Conservation (phyloP, 148 eudicot species). For the Fagopyrum homotropicum region DNA sequence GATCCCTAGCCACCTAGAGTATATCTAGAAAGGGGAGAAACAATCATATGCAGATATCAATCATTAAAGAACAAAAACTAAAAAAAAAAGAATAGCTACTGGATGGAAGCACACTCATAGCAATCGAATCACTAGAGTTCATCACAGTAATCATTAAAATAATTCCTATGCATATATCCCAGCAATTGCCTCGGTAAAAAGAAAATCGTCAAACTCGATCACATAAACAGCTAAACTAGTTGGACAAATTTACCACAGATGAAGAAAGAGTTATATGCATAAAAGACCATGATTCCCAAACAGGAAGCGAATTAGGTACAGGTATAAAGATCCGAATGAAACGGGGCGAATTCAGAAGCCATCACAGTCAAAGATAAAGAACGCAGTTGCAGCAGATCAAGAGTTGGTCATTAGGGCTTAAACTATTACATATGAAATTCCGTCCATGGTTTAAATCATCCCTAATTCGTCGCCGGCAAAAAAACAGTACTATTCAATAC, state of each 20-base stretch:
- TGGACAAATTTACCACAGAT: conserved; percentile 1
- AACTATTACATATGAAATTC: not conserved
- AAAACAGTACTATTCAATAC: too few species aligned
- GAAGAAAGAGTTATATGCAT: not conserved
- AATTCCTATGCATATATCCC: too few species aligned
- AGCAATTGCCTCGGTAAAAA: not conserved
- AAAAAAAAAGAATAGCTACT: not conserved
- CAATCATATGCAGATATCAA: not conserved
- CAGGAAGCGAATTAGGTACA: not conserved
- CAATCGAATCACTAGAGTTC: conserved; percentile 6
- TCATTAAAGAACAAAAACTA: not conserved
- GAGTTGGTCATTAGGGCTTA: not conserved
- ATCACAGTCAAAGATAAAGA: conserved; percentile 6
- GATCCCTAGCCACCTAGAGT: too few species aligned
- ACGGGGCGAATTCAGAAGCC: conserved; percentile 2
- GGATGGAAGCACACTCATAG: not conserved
- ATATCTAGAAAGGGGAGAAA: not conserved
- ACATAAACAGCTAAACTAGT: not conserved
- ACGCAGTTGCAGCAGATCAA: not conserved
- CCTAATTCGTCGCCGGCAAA: not conserved
- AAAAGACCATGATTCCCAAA: not conserved
- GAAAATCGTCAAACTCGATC: not conserved
- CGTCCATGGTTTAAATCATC: not conserved
- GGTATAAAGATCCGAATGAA: conserved; percentile 9
- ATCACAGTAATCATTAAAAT: not conserved